These are phyloP conservation scores for Oryza rufipogon DNA, from an alignment of 176 grass and related monocot genomes.

Conservation along the genomic window DNA sequence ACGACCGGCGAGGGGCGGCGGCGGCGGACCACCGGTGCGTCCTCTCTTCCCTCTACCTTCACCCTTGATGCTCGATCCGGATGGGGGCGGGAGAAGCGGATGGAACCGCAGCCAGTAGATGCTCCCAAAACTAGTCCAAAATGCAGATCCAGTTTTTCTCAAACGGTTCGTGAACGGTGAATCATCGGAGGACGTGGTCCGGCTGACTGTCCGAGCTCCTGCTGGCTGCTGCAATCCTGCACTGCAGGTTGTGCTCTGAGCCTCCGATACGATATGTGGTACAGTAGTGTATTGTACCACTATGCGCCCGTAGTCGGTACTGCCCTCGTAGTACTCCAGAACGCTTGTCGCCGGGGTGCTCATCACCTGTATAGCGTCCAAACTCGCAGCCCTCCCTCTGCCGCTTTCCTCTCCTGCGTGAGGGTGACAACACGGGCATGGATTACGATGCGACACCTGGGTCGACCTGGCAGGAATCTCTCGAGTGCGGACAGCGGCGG, in stretches of 20 bases:
- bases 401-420: not conserved
- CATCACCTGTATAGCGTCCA: not conserved
- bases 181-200: not conserved
- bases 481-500: constrained; percentile 38
- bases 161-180: not conserved
- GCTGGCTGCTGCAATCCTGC: not conserved
- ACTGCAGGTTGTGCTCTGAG: not conserved
- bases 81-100: no score
- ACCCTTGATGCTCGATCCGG: no score
- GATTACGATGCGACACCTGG: constrained; percentile 21
- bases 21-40: no score
- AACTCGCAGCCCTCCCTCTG: not conserved
- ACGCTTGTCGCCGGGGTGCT: not conserved
- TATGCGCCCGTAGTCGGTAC: not conserved
- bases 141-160: no score
- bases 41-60: no score
- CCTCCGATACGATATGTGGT: not conserved
- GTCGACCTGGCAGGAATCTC: constrained; percentile 47
- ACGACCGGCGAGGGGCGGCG: no score
- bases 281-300: not conserved
- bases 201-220: not conserved
- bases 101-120: no score
- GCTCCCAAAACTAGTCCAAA: no score
- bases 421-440: constrained; percentile 56
- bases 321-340: not conserved